phyloP scores from a whole-genome alignment of 116 monocot species.

The Zostera marina region DNA sequence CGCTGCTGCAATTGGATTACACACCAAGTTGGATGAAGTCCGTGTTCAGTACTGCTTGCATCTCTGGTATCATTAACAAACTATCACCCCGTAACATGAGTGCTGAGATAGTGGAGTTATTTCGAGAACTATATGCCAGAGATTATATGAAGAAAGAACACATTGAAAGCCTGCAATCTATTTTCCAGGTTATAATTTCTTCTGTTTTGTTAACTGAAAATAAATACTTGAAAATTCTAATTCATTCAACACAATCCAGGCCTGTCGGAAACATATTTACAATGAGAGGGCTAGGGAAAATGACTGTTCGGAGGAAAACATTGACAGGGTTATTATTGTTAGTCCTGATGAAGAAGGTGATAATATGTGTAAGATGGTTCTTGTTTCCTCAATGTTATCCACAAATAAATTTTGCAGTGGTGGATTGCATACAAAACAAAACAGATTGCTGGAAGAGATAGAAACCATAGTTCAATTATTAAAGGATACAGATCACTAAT shows the following conservation, averaged over 20 bases:
- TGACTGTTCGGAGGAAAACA: conserved; percentile 2
- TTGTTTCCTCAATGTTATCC: conserved; percentile 32
- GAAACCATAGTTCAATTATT: conserved; percentile 41
- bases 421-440: conserved; percentile 12
- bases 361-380: conserved; percentile 20
- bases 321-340: conserved; percentile 5
- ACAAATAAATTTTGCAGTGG: conserved; percentile 7
- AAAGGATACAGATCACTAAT: neutral
- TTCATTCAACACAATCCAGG: conserved; percentile 24
- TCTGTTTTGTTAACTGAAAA: neutral
- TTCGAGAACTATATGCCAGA: conserved; percentile 33
- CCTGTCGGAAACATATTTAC: conserved; percentile 45
- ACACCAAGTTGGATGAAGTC: conserved; percentile 42
- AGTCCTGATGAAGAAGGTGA: conserved; percentile 11
- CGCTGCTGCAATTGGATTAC: conserved; percentile 32
- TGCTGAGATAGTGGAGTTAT: conserved; percentile 62
- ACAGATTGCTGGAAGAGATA: conserved; percentile 47
- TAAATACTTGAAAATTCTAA: neutral
- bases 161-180: conserved; percentile 26
- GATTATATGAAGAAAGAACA: conserved; percentile 51
- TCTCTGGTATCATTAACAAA: conserved; percentile 50
- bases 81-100: conserved; percentile 55
- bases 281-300: conserved; percentile 9
- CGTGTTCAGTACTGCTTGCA: conserved; percentile 32
- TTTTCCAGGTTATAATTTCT: conserved; percentile 61